Conservation (phyloP, 148 eudicot genomes). For the Rhododendron molle region DNA sequence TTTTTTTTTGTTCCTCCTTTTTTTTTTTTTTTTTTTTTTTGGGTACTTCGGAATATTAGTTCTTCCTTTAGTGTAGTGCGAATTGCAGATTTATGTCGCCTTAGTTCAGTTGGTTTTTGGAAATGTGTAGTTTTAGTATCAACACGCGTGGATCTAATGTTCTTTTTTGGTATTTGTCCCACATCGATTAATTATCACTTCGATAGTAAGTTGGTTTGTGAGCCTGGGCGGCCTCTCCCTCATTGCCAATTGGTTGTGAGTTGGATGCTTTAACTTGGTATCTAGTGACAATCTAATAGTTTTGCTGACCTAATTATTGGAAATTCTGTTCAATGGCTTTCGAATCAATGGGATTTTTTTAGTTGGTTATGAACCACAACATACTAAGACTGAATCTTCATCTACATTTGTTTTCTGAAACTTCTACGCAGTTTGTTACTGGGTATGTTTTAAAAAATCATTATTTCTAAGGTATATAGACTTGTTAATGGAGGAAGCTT, state of each 20-base stretch:
- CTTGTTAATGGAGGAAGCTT: no score
- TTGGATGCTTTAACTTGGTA: no score
- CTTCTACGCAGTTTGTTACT: background rate
- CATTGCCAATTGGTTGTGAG: no score
- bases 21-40: background rate
- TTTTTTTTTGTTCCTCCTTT: background rate
- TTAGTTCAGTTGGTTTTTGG: background rate
- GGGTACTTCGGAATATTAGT: no score
- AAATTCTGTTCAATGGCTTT: background rate
- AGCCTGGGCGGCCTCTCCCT: no score
- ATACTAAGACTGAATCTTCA: background rate
- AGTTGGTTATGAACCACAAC: background rate
- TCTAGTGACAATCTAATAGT: background rate
- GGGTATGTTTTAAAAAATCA: background rate
- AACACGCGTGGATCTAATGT: slow-evolving; percentile 1
- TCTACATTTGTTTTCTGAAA: background rate
- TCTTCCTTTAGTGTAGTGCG: background rate
- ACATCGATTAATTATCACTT: no score
- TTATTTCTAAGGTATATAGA: background rate
- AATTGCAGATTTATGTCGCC: background rate
- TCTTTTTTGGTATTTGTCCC: no score
- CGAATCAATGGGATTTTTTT: background rate
- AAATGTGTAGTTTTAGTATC: background rate
- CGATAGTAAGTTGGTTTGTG: no score
- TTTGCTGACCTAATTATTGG: background rate